phyloP scores from a whole-genome alignment of 257 asterid species.

The Osmanthus fragrans region DNA sequence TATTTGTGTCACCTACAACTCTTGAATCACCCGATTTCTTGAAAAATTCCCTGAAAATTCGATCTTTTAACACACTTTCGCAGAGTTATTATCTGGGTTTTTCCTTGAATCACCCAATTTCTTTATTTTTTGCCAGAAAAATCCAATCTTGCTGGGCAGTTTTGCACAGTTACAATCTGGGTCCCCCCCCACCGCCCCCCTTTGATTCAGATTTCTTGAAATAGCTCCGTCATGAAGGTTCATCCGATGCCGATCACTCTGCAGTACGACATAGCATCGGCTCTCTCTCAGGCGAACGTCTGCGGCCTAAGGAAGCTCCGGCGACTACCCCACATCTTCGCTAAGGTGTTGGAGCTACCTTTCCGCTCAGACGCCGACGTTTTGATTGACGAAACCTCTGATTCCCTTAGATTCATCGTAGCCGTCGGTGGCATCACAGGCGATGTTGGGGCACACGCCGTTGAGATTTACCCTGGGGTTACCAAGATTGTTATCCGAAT shows the following conservation, averaged over 20 bases:
- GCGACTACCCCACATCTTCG: conserved; percentile 52
- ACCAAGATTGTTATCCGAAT: conserved; percentile 44
- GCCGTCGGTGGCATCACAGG: conserved; percentile 30
- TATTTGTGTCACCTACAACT: not conserved
- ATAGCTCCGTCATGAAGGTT: not conserved
- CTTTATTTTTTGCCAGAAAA: not conserved
- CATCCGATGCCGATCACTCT: not conserved
- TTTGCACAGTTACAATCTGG: not conserved
- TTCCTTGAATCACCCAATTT: not conserved
- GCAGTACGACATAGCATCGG: not conserved
- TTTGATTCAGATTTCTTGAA: not conserved
- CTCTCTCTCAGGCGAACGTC: conserved; percentile 35
- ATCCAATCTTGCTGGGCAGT: not conserved
- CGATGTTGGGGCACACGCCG: conserved; percentile 38
- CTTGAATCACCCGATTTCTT: not conserved
- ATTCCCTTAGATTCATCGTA: conserved; percentile 38
- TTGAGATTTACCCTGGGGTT: conserved; percentile 52
- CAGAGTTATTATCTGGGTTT: not conserved
- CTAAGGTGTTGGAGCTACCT: conserved; percentile 52
- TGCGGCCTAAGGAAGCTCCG: conserved; percentile 47
- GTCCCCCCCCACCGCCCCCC: not conserved
- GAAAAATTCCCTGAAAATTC: not conserved
- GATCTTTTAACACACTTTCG: not conserved
- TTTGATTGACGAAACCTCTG: conserved; percentile 38
- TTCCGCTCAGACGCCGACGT: conserved; percentile 50